Evolutionary conservation across 2,329 filamentous ascomycete species (phyloP).

Genomic region (Macrophomina tecta): DNA sequence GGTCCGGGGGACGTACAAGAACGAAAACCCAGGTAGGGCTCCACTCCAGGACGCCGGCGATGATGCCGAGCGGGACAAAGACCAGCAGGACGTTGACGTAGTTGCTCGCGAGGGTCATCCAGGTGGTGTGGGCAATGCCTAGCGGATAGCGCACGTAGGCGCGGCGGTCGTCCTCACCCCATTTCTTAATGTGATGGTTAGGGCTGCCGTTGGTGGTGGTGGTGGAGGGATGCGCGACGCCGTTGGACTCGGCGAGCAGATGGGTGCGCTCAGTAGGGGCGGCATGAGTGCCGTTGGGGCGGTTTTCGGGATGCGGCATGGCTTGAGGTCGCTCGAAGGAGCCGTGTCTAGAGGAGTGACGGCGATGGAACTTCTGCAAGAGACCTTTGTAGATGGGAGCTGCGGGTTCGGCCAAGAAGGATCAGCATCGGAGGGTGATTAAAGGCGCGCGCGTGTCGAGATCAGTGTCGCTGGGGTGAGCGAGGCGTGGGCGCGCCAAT

Average conservation of each 20-base stretch:
- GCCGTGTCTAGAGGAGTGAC: slow-evolving; percentile 16
- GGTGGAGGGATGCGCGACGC: not conserved
- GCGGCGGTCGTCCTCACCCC: slow-evolving; percentile 21
- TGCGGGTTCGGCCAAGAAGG: not conserved
- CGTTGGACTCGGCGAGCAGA: slow-evolving; percentile 4
- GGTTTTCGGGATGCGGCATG: slow-evolving; percentile 25
- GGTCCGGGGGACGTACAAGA: slow-evolving; percentile 46
- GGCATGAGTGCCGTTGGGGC: slow-evolving; percentile 10
- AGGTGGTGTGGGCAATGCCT: slow-evolving; percentile 44
- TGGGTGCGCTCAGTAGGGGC: slow-evolving; percentile 10
- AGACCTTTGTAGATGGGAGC: slow-evolving; percentile 25
- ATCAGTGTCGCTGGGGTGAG: slow-evolving; percentile 17
- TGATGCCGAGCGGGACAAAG: slow-evolving; percentile 75
- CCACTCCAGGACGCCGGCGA: slow-evolving; percentile 68
- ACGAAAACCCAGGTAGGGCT: slow-evolving; percentile 72
- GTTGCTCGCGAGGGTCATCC: slow-evolving; percentile 55
- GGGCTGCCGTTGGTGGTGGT: not conserved
- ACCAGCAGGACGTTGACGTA: slow-evolving; percentile 74
- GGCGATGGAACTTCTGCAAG: slow-evolving; percentile 25
- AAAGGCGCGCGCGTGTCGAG: slow-evolving; percentile 5
- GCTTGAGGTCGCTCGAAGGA: not conserved
- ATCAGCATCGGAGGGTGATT: slow-evolving; percentile 21
- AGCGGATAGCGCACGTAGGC: slow-evolving; percentile 40
- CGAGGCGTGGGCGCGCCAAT: slow-evolving; percentile 4
- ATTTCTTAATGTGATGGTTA: slow-evolving; percentile 12